Evolutionary conservation across 441 rosid genomes (phyloP).

Genomic region (Eruca vesicaria): DNA sequence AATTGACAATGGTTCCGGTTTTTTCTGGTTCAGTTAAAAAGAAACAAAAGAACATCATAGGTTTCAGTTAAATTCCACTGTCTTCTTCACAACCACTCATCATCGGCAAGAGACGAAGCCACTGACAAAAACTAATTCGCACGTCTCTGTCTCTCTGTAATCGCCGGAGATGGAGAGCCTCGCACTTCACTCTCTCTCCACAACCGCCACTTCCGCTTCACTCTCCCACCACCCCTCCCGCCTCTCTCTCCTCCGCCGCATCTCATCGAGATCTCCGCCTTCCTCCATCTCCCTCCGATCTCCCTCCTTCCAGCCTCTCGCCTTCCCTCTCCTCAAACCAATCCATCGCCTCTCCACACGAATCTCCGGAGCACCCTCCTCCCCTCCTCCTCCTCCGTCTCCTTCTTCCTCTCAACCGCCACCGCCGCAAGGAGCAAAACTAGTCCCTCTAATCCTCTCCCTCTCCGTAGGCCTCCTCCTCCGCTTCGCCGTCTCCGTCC

Average conservation of each 20-base stretch:
- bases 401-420: slow-evolving; percentile 11
- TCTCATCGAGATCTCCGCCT: slow-evolving; percentile 41
- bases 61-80: neutral
- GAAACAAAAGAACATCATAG: neutral
- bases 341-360: slow-evolving; percentile 36
- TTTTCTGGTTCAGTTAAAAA: neutral
- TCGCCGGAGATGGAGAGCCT: slow-evolving; percentile 66
- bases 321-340: slow-evolving; percentile 29
- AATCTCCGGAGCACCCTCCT: slow-evolving; percentile 26
- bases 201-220: slow-evolving; percentile 38
- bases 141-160: slow-evolving; percentile 2
- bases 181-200: slow-evolving; percentile 56
- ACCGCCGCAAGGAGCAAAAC: slow-evolving; percentile 58
- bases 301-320: slow-evolving; percentile 29
- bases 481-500: slow-evolving; percentile 65
- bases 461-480: slow-evolving; percentile 66
- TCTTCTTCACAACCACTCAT: slow-evolving; percentile 11
- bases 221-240: slow-evolving; percentile 30
- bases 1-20: slow-evolving; percentile 1
- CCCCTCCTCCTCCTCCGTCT: slow-evolving; percentile 29
- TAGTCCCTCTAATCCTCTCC: slow-evolving; percentile 58
- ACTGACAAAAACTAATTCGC: neutral
- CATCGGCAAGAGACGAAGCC: slow-evolving; percentile 1
- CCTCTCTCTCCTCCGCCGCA: slow-evolving; percentile 39
- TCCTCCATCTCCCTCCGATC: slow-evolving; percentile 35